These are phyloP conservation scores for Clarireedia sp. DNA, from an alignment of 2,329 filamentous ascomycete species.

Conservation along the genomic window DNA sequence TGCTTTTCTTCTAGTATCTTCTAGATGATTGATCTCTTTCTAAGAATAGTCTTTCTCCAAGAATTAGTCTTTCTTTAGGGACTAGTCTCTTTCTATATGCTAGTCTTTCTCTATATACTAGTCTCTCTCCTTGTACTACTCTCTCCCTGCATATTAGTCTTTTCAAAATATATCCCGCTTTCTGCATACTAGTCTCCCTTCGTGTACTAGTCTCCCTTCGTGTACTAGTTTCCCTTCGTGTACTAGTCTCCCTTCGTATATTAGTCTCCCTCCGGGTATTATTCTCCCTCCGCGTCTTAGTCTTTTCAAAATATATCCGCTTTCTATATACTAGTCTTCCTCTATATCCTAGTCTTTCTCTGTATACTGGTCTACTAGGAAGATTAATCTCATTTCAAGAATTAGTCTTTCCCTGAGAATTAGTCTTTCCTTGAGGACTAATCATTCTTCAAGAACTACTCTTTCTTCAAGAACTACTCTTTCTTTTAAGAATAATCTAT, in stretches of 20 bases:
- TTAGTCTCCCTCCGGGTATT: no score
- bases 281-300: no score
- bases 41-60: neutral
- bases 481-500: no score
- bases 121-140: neutral
- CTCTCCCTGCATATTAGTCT: neutral
- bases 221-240: no score
- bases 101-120: neutral
- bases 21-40: no score
- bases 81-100: neutral
- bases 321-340: neutral
- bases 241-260: no score
- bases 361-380: neutral
- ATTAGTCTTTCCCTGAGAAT: neutral
- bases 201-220: no score
- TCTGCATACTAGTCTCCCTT: no score
- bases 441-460: neutral
- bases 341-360: neutral
- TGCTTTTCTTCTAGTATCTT: no score
- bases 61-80: neutral
- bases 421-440: neutral
- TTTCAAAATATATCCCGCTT: no score
- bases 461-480: neutral
- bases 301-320: no score
- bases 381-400: neutral